phyloP scores from a whole-genome alignment of 257 asterid genomes.

The Henckelia pumila region DNA sequence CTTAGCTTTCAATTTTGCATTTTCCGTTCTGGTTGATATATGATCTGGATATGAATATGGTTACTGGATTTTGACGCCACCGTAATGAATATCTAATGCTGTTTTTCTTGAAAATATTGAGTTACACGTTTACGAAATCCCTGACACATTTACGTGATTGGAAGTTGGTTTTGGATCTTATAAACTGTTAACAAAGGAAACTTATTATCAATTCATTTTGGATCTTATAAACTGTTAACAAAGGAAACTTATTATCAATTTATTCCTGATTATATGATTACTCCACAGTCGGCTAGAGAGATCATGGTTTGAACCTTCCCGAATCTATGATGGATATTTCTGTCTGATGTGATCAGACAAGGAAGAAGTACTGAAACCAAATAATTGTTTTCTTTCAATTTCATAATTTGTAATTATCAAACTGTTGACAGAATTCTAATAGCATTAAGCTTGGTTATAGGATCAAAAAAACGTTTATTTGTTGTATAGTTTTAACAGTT shows the following conservation, averaged over 20 bases:
- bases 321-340: neutral
- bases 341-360: neutral
- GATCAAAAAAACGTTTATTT: neutral
- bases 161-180: neutral
- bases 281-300: neutral
- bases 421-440: neutral
- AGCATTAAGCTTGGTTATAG: neutral
- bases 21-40: constrained; percentile 12
- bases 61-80: neutral
- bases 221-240: no score
- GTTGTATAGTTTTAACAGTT: no score
- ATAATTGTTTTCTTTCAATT: neutral
- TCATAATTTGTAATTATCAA: neutral
- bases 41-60: neutral
- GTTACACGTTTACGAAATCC: neutral
- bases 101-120: neutral
- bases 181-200: neutral
- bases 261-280: neutral
- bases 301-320: neutral
- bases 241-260: neutral
- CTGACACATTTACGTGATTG: no score
- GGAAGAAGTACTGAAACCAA: neutral
- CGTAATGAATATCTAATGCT: neutral
- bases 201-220: neutral
- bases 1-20: neutral